Percentiles rank a stretch among this genome's conserved stretches.
Conservation (phyloP, 306 rosid genomes). For the Ochetophila trinervis region DNA sequence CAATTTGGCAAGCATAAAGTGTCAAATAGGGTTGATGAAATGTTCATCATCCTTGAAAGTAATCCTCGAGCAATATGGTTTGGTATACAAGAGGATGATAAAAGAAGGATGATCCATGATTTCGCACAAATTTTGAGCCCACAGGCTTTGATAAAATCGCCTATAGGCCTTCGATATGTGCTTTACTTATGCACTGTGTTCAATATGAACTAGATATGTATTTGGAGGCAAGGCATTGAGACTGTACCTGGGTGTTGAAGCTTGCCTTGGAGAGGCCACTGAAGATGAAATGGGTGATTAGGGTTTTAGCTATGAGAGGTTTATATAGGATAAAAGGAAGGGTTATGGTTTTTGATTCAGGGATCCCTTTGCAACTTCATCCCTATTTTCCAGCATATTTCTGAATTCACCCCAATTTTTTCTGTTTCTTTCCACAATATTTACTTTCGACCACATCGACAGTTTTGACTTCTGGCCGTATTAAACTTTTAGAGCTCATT, state of each 20-base stretch:
- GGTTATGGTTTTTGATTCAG: conserved; percentile 49
- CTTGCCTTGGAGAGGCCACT: neutral
- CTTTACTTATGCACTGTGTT: neutral
- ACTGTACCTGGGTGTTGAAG: neutral
- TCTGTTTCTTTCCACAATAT: neutral
- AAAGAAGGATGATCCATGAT: conserved; percentile 30
- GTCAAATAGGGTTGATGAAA: neutral
- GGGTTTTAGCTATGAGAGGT: neutral
- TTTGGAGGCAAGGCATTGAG: neutral
- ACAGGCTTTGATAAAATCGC: conserved; percentile 28
- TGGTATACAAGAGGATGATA: conserved; percentile 31
- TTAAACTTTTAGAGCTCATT: too few species aligned
- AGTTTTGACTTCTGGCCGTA: too few species aligned
- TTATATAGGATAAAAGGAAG: conserved; percentile 16
- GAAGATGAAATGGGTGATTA: conserved; percentile 3
- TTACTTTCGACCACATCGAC: too few species aligned
- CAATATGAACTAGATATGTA: neutral
- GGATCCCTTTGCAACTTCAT: conserved; percentile 10
- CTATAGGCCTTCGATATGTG: conserved; percentile 85
- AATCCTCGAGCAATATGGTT: conserved; percentile 29
- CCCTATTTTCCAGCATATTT: neutral
- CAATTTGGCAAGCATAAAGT: neutral
- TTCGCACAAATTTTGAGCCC: conserved; percentile 75
- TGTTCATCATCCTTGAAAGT: conserved; percentile 41
- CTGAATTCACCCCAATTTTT: neutral